Evolutionary conservation across 2,329 filamentous ascomycete species (phyloP).

Genomic region (Colletotrichum plurivorum): DNA sequence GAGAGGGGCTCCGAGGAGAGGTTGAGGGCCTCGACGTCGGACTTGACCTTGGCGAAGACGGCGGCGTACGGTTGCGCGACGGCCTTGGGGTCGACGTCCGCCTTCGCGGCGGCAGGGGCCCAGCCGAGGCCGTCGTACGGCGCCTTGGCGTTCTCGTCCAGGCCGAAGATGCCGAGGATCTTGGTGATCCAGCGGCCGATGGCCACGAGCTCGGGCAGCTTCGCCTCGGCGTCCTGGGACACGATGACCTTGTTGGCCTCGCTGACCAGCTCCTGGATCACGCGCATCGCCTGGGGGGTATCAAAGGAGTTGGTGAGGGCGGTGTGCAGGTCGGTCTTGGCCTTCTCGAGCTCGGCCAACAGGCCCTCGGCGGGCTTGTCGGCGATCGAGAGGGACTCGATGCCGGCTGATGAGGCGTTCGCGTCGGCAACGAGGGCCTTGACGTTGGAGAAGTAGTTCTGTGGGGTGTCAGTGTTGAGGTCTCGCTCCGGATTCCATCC

Average conservation of each 20-base stretch:
- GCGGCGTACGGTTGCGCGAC: slow-evolving; percentile 61
- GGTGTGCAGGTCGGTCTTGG: slow-evolving; percentile 66
- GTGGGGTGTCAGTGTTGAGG: slow-evolving; percentile 21
- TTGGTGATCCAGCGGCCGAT: slow-evolving; percentile 86
- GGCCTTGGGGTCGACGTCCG: slow-evolving; percentile 58
- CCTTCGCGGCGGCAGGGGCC: slow-evolving; percentile 56
- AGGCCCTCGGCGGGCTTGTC: slow-evolving; percentile 49
- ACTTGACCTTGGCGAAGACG: slow-evolving; percentile 60
- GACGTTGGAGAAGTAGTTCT: slow-evolving; percentile 72
- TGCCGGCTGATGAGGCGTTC: slow-evolving; percentile 47
- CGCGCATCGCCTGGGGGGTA: slow-evolving; percentile 82
- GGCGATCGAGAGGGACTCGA: slow-evolving; percentile 56
- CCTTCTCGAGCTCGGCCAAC: slow-evolving; percentile 62
- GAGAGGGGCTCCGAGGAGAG: slow-evolving; percentile 63
- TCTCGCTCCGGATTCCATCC: not conserved
- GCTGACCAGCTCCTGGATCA: slow-evolving; percentile 83
- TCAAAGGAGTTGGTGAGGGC: slow-evolving; percentile 90
- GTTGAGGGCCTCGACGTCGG: slow-evolving; percentile 61
- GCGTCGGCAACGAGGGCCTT: slow-evolving; percentile 68
- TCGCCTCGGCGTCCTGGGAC: slow-evolving; percentile 53
- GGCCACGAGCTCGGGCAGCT: slow-evolving; percentile 64
- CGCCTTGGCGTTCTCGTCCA: slow-evolving; percentile 73
- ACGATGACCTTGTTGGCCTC: slow-evolving; percentile 75
- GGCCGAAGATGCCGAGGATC: slow-evolving; percentile 87
- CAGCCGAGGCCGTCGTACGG: slow-evolving; percentile 72